Percentiles rank a stretch among this genome's conserved stretches.
Conservation (phyloP, 2,329 filamentous ascomycete genomes). For the Fusarium citri region DNA sequence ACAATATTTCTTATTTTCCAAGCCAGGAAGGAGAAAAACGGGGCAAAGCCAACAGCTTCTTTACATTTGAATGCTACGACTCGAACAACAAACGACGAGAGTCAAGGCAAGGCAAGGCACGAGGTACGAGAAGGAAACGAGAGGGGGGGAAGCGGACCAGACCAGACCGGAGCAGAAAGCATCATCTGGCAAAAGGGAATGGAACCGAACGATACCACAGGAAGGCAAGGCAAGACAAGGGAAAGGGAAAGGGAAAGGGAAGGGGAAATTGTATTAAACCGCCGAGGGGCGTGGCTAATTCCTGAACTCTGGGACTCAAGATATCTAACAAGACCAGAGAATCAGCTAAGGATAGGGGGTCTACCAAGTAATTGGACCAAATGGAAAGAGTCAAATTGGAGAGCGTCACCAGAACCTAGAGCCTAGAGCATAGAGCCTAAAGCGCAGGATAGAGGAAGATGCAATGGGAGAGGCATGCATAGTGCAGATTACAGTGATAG, state of each 20-base stretch:
- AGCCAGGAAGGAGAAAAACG: constrained; percentile 59
- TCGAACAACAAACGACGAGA: constrained; percentile 25
- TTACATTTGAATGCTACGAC: constrained; percentile 42
- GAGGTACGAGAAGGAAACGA: constrained; percentile 40
- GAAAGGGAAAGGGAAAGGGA: background rate
- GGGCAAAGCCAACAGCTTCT: constrained; percentile 51
- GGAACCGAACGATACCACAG: constrained; percentile 16
- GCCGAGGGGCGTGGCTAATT: constrained; percentile 35
- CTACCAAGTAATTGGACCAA: constrained; percentile 37
- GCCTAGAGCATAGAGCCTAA: constrained; percentile 2
- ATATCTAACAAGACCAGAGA: constrained; percentile 31
- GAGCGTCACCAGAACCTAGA: constrained; percentile 27
- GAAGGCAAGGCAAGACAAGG: constrained; percentile 24
- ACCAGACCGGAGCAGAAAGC: constrained; percentile 11
- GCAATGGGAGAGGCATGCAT: constrained; percentile 30
- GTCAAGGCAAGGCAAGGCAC: constrained; percentile 38
- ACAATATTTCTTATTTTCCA: constrained; percentile 59
- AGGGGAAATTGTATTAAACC: constrained; percentile 48
- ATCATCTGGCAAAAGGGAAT: constrained; percentile 45
- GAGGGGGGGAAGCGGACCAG: constrained; percentile 36
- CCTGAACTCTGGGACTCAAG: constrained; percentile 16
- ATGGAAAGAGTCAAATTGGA: constrained; percentile 28
- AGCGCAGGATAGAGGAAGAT: constrained; percentile 19
- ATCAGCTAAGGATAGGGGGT: constrained; percentile 32
- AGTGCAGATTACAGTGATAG: constrained; percentile 32